These are phyloP conservation scores for Plasmodium blacklocki DNA, from an alignment of 169 alveolate genomes.

Conservation along the genomic window DNA sequence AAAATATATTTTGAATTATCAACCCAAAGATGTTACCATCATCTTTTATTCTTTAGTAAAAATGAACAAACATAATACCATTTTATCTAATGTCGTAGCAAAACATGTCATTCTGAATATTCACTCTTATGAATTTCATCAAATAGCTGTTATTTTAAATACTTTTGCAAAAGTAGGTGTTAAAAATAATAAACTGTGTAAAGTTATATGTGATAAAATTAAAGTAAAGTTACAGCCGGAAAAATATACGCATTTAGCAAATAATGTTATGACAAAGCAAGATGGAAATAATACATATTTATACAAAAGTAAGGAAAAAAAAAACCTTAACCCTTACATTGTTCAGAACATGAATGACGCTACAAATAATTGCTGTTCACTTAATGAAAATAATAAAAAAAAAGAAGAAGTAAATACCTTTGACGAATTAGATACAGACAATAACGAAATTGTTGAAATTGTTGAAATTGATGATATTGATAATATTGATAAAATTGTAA, in stretches of 20 bases:
- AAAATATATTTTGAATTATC: slow-evolving; percentile 19
- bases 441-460: neutral
- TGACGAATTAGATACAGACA: neutral
- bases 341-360: neutral
- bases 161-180: slow-evolving; percentile 31
- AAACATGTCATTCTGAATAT: slow-evolving; percentile 39
- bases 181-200: slow-evolving; percentile 59
- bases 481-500: neutral
- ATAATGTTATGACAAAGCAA: too few relatives aligned
- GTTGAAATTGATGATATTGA: neutral
- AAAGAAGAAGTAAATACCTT: too few relatives aligned
- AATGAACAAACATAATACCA: slow-evolving; percentile 36
- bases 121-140: slow-evolving; percentile 30
- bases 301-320: neutral
- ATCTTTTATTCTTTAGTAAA: slow-evolving; percentile 47
- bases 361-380: neutral
- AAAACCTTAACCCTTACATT: neutral
- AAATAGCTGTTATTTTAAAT: slow-evolving; percentile 48
- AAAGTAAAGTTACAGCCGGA: slow-evolving; percentile 6
- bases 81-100: slow-evolving; percentile 15
- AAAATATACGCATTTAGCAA: neutral
- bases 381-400: neutral
- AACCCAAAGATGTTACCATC: slow-evolving; percentile 54
- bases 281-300: neutral
- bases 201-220: slow-evolving; percentile 35